Conservation (phyloP, 2,329 filamentous ascomycete genomes). For the Phaeoacremonium minimum region DNA sequence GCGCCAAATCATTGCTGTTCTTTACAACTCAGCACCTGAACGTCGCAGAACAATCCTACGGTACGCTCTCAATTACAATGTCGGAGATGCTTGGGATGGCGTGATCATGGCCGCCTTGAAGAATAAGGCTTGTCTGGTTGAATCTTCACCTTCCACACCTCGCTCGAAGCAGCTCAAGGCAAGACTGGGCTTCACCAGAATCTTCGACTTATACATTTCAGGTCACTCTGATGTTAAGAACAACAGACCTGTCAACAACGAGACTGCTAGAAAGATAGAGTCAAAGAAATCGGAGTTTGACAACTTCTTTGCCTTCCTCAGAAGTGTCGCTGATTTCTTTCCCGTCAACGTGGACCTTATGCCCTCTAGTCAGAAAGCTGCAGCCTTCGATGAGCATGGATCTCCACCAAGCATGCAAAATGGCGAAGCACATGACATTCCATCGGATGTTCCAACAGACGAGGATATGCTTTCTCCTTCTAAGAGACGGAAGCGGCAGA, state of each 20-base stretch:
- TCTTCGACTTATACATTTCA: conserved; percentile 4
- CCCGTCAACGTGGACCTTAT: conserved; percentile 6
- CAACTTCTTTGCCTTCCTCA: conserved; percentile 4
- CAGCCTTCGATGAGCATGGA: conserved; percentile 17
- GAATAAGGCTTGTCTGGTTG: neutral
- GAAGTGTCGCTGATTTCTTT: conserved; percentile 3
- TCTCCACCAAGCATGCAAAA: conserved; percentile 36
- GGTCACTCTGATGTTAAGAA: neutral
- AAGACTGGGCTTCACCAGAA: conserved; percentile 1
- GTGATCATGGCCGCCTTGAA: neutral
- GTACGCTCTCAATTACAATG: neutral
- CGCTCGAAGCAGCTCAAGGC: neutral
- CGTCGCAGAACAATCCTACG: conserved; percentile 3
- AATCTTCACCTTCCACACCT: too few species aligned
- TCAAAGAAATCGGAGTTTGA: neutral
- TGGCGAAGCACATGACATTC: too few species aligned
- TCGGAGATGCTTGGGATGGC: conserved; percentile 3
- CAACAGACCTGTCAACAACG: neutral
- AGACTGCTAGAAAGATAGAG: conserved; percentile 11
- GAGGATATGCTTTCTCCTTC: conserved; percentile 23
- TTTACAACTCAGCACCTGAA: conserved; percentile 3
- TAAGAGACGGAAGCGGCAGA: conserved; percentile 39
- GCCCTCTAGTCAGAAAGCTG: neutral
- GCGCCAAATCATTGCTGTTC: conserved; percentile 11
- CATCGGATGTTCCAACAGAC: conserved; percentile 14